These are phyloP conservation scores for Colletotrichum truncatum DNA, from an alignment of 2,329 filamentous ascomycete genomes.

Conservation along the genomic window DNA sequence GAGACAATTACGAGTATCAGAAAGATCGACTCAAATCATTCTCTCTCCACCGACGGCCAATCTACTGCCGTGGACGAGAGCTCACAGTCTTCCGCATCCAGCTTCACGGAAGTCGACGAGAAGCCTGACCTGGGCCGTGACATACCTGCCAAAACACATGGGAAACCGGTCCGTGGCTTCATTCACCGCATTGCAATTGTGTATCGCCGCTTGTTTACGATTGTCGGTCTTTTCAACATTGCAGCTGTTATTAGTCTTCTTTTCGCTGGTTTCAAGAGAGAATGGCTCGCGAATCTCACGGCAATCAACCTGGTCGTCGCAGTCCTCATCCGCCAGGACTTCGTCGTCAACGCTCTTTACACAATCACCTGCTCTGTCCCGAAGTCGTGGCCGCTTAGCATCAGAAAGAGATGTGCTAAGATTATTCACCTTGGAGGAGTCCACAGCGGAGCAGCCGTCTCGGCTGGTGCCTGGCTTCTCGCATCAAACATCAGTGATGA, in stretches of 20 bases:
- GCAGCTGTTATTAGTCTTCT: slow-evolving; percentile 55
- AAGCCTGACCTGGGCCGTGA: slow-evolving; percentile 27
- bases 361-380: slow-evolving; percentile 53
- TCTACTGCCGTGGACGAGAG: not conserved
- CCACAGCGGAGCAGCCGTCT: slow-evolving; percentile 59
- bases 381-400: slow-evolving; percentile 54
- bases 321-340: slow-evolving; percentile 62
- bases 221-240: slow-evolving; percentile 60
- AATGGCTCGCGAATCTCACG: slow-evolving; percentile 49
- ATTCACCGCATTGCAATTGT: slow-evolving; percentile 57
- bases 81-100: slow-evolving; percentile 10
- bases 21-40: slow-evolving; percentile 10
- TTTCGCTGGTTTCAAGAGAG: slow-evolving; percentile 30
- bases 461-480: slow-evolving; percentile 58
- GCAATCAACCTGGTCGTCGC: slow-evolving; percentile 58
- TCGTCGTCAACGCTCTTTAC: slow-evolving; percentile 62
- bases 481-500: slow-evolving; percentile 46
- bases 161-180: slow-evolving; percentile 49
- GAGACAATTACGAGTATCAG: not conserved
- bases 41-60: not conserved
- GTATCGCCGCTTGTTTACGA: slow-evolving; percentile 65
- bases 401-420: slow-evolving; percentile 57
- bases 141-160: slow-evolving; percentile 51
- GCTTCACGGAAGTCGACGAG: slow-evolving; percentile 26
- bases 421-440: slow-evolving; percentile 62